These are phyloP conservation scores for Eucalyptus globulus DNA, from an alignment of 345 rosid species.

Conservation along the genomic window DNA sequence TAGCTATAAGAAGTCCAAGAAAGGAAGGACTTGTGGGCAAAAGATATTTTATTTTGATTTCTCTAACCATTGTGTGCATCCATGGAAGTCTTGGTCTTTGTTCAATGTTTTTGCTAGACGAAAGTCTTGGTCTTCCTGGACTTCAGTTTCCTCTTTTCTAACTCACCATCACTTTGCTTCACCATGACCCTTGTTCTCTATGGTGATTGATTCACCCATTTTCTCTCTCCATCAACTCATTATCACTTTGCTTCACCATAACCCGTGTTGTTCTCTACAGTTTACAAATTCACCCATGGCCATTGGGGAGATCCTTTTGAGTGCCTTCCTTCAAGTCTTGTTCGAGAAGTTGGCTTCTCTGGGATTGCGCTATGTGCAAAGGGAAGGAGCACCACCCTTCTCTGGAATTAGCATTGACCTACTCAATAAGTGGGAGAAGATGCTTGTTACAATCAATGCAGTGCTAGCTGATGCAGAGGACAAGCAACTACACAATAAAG, in stretches of 20 bases:
- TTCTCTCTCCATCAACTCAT: background rate
- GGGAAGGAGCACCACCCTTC: background rate
- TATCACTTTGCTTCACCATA: background rate
- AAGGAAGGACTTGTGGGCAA: too few relatives aligned
- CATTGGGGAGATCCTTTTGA: background rate
- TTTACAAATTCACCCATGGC: background rate
- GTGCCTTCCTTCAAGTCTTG: background rate
- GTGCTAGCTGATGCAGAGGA: background rate
- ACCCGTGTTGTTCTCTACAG: background rate
- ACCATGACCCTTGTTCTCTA: background rate
- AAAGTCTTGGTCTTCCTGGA: background rate
- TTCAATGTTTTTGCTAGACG: background rate
- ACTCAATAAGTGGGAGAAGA: background rate
- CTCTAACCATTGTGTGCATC: too few relatives aligned
- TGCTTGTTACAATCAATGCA: background rate
- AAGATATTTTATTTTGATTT: too few relatives aligned
- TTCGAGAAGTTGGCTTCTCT: background rate
- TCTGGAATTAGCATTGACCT: background rate
- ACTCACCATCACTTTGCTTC: background rate
- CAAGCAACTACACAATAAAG: rapidly evolving
- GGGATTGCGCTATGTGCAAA: rapidly evolving
- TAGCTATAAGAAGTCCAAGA: too few relatives aligned
- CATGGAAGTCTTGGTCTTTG: too few relatives aligned
- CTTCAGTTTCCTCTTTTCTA: background rate
- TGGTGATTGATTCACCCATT: background rate